These are phyloP conservation scores for Trypanosoma cruzi DNA, from an alignment of 208 protist species.

Conservation along the genomic window DNA sequence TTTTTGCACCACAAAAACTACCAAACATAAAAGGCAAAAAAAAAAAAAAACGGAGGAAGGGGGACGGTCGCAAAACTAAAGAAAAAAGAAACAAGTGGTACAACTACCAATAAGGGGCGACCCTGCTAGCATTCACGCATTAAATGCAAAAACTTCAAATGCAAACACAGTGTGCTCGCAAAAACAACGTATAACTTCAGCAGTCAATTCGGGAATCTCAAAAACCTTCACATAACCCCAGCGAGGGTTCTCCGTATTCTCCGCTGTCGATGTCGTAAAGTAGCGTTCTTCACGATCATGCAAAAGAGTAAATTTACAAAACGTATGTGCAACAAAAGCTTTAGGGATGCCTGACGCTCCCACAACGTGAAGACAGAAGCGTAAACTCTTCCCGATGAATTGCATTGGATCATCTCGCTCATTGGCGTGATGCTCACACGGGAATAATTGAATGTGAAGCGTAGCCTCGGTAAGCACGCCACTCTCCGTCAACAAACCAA, in stretches of 20 bases:
- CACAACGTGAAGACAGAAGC: constrained; percentile 73
- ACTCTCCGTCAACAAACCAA: constrained; percentile 47
- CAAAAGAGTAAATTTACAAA: constrained; percentile 66
- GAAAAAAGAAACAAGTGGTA: constrained; percentile 4
- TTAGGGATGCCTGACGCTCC: constrained; percentile 58
- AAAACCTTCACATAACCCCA: constrained; percentile 76
- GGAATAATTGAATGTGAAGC: constrained; percentile 67
- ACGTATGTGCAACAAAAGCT: constrained; percentile 38
- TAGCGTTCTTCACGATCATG: constrained; percentile 58
- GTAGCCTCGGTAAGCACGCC: constrained; percentile 39
- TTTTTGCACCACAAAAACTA: too few species aligned
- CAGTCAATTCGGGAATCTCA: constrained; percentile 50
- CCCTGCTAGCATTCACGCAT: constrained; percentile 25
- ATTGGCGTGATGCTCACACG: constrained; percentile 21
- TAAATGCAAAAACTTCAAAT: constrained; percentile 84
- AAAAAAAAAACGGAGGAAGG: constrained; percentile 6
- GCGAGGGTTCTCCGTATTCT: constrained; percentile 41
- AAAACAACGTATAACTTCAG: constrained; percentile 54
- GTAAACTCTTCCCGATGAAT: constrained; percentile 43
- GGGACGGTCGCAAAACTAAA: not conserved
- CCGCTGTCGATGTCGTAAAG: constrained; percentile 55
- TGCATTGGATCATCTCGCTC: constrained; percentile 33
- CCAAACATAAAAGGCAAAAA: too few species aligned
- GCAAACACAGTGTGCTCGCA: constrained; percentile 53
- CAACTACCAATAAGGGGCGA: not conserved